phyloP scores from a whole-genome alignment of 257 asterid species.

The Solanum sitiens region DNA sequence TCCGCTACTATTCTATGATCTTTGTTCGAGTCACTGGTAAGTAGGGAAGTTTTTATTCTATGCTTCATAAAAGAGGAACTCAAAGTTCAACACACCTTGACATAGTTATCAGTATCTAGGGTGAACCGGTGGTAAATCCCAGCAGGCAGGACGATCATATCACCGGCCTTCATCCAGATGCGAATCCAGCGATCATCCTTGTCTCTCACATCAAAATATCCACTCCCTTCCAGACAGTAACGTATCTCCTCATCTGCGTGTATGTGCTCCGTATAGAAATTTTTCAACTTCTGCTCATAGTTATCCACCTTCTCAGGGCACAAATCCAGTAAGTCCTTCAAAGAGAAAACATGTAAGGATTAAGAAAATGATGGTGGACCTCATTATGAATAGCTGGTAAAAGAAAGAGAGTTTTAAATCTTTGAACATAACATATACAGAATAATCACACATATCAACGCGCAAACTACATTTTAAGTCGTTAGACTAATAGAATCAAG shows the following conservation, averaged over 20 bases:
- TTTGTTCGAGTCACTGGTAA: background rate
- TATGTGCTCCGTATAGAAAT: constrained; percentile 71
- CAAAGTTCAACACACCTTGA: constrained; percentile 35
- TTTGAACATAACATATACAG: background rate
- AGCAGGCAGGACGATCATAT: constrained; percentile 68
- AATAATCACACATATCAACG: background rate
- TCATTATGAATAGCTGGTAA: background rate
- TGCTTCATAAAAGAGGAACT: background rate
- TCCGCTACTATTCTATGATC: background rate
- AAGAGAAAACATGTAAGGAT: background rate
- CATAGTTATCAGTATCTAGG: constrained; percentile 51
- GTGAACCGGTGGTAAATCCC: constrained; percentile 93
- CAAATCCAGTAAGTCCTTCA: constrained; percentile 72
- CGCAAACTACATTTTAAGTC: background rate
- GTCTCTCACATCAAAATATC: constrained; percentile 69
- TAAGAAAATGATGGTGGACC: background rate
- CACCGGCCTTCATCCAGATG: constrained; percentile 65
- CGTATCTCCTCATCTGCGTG: constrained; percentile 85
- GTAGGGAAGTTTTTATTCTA: background rate
- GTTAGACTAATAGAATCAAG: background rate
- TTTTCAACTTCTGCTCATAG: constrained; percentile 69
- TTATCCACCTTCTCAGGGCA: constrained; percentile 78
- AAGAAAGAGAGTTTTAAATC: background rate
- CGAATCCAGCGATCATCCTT: constrained; percentile 74
- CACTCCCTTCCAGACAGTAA: constrained; percentile 67